Evolutionary conservation across 2,329 filamentous ascomycete genomes (phyloP), one percentile per base, ranked within the genome.

Genomic region (Elsinoe arachidis): DNA sequence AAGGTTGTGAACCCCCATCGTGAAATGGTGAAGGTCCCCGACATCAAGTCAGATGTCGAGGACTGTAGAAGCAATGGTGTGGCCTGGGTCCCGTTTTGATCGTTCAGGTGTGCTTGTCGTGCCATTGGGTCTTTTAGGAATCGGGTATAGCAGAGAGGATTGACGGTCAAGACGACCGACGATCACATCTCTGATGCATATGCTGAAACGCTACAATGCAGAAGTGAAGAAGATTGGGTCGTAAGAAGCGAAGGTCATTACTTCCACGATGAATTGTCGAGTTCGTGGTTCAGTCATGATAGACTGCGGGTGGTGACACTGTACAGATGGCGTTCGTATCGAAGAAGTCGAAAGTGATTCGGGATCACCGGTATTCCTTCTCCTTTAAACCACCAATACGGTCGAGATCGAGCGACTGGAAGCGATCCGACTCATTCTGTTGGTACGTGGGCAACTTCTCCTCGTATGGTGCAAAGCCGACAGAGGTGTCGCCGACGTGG

Each of bases 331-430:
- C 35, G 53, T 38, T 15, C 17, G n/a, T 3, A 9, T 44, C 17
- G 23, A 35, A 14, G n/a, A 6, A n/a, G 30, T 17, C 34, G 34
- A n/a, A 3, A 26, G 26, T 17, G 5, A 23, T 14, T 21, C 14
- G 35, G 14, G 51, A 41, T 56, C 41, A 56, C 41, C 54, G 39
- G 30, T 47, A 56, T 49, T 87, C 82, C 79, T 95, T 96, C 79
- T 97, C 93, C 74, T 91, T 95, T 64, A 97, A 77, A 12, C 93
- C 93, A 54, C 93, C 93, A 69, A 97, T 95, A 63, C 89, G 84
- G 66, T 97, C 88, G 71, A 99, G 87, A 70, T 99, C 92, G 66
- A 99, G 84, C 2, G 90, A 93, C 71, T 96, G 88, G 75, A 96
- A 97, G 63, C 90, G 83, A 51, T 65, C 65, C 59, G 82, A 83